phyloP scores from a whole-genome alignment of 495 filamentous ascomycete genomes.

The Penicillium cataractarum region DNA sequence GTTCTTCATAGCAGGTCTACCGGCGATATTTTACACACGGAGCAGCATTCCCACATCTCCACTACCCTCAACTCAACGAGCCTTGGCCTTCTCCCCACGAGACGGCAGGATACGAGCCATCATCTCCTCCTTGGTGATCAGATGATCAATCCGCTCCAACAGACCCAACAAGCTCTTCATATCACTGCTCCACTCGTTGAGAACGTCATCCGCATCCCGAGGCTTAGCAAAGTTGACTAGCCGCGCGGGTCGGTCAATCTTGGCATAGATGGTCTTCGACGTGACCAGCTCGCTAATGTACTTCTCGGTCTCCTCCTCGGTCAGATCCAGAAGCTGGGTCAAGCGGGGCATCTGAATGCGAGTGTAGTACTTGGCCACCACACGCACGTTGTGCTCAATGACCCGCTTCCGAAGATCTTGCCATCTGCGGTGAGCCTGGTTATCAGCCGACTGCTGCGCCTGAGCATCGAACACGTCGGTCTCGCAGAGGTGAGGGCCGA shows the following conservation, averaged over 20 bases:
- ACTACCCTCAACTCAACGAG: slow-evolving; percentile 32
- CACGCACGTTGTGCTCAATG: slow-evolving; percentile 98
- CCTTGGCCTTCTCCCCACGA: slow-evolving; percentile 58
- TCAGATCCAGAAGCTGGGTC: slow-evolving; percentile 86
- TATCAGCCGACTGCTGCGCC: slow-evolving; percentile 63
- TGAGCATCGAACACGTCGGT: slow-evolving; percentile 81
- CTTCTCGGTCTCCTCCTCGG: slow-evolving; percentile 94
- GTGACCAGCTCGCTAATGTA: slow-evolving; percentile 96
- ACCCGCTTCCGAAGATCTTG: slow-evolving; percentile 94
- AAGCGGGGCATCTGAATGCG: slow-evolving; percentile 89
- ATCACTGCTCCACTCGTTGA: slow-evolving; percentile 98
- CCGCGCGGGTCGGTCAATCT: slow-evolving; percentile 91
- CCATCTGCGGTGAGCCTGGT: slow-evolving; percentile 81
- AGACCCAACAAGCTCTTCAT: slow-evolving; percentile 96
- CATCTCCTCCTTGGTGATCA: slow-evolving; percentile 99
- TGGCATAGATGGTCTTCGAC: slow-evolving; percentile 94
- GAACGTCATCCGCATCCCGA: slow-evolving; percentile 91
- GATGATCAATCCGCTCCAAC: slow-evolving; percentile 92
- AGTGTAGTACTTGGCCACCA: slow-evolving; percentile 98
- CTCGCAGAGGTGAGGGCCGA: slow-evolving; percentile 82
- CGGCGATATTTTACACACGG: slow-evolving; percentile 42
- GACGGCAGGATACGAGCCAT: slow-evolving; percentile 92
- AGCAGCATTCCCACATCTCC: slow-evolving; percentile 30
- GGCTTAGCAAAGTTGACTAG: slow-evolving; percentile 93
- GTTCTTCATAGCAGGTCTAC: slow-evolving; percentile 33